These are phyloP conservation scores for Russula foetens DNA, from an alignment of 768 basidiomycete genomes.

Conservation along the genomic window DNA sequence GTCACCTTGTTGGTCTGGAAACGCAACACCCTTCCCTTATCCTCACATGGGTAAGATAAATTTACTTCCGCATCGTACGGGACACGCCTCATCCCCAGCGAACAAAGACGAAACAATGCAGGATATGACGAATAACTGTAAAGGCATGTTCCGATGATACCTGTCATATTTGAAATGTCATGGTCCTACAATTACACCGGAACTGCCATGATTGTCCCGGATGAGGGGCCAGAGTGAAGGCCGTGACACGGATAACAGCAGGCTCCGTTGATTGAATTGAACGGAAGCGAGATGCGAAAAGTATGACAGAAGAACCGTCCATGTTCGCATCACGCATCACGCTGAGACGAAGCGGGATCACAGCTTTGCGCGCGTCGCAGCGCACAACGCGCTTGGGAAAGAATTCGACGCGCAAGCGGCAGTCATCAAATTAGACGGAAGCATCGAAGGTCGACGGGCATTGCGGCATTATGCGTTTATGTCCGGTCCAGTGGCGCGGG, in stretches of 20 bases:
- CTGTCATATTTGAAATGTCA: neutral
- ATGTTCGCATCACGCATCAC: neutral
- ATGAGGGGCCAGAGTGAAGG: neutral
- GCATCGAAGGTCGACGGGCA: neutral
- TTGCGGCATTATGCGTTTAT: slow-evolving; percentile 1
- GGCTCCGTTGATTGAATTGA: neutral
- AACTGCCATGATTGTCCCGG: neutral
- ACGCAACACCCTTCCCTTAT: neutral
- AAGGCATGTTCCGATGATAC: neutral
- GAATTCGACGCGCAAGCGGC: neutral
- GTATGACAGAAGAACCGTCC: neutral
- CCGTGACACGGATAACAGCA: too few species aligned
- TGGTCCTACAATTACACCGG: too few species aligned
- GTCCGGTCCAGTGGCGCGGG: neutral
- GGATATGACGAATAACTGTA: too few species aligned
- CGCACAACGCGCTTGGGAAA: neutral
- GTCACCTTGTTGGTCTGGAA: neutral
- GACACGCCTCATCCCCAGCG: neutral
- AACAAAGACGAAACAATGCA: neutral
- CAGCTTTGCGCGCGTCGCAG: neutral
- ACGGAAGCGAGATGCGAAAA: neutral
- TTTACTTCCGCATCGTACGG: neutral
- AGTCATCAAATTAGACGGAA: neutral
- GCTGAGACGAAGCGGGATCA: neutral
- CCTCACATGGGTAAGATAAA: neutral